These are phyloP conservation scores for Buxus sempervirens DNA, from an alignment of 164 flowering plant genomes.

Conservation along the genomic window DNA sequence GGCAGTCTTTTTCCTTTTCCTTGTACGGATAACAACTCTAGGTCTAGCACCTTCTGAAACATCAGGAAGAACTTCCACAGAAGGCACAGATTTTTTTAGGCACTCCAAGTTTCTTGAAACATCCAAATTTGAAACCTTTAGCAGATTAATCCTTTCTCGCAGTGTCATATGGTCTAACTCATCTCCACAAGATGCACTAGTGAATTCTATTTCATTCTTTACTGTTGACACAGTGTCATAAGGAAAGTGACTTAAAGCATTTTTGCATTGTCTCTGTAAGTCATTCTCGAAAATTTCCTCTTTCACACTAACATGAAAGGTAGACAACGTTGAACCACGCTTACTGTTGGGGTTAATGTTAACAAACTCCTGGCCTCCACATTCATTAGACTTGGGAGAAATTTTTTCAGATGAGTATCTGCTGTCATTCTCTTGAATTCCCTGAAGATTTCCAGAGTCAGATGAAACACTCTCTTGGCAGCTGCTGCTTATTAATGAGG, in stretches of 20 bases:
- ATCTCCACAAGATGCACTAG: slow-evolving; percentile 31
- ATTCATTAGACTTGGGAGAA: slow-evolving; percentile 8
- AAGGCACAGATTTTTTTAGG: slow-evolving; percentile 18
- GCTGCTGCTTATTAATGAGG: slow-evolving; percentile 1
- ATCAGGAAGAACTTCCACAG: slow-evolving; percentile 15
- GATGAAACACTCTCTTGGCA: slow-evolving; percentile 3
- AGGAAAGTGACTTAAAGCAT: slow-evolving; percentile 11
- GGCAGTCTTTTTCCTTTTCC: slow-evolving; percentile 69
- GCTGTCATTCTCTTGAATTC: slow-evolving; percentile 7
- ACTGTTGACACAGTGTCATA: slow-evolving; percentile 11
- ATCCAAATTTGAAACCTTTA: slow-evolving; percentile 19
- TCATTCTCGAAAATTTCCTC: slow-evolving; percentile 35
- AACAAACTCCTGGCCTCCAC: slow-evolving; percentile 2
- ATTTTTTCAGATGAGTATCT: slow-evolving; percentile 7
- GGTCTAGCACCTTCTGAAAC: slow-evolving; percentile 29
- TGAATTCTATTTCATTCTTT: slow-evolving; percentile 35
- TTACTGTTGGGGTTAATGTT: slow-evolving; percentile 7
- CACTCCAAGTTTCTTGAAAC: slow-evolving; percentile 9
- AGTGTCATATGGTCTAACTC: slow-evolving; percentile 62
- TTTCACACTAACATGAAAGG: slow-evolving; percentile 36
- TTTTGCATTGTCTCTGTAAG: slow-evolving; percentile 4
- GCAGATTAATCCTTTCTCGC: slow-evolving; percentile 48
- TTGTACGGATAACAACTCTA: slow-evolving; percentile 22
- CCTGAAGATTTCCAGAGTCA: slow-evolving; percentile 1
- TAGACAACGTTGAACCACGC: slow-evolving; percentile 15